Percentiles rank a stretch among this genome's conserved stretches.
Conservation (phyloP, 176 grass and related monocot species). For the Chloris gayana region DNA sequence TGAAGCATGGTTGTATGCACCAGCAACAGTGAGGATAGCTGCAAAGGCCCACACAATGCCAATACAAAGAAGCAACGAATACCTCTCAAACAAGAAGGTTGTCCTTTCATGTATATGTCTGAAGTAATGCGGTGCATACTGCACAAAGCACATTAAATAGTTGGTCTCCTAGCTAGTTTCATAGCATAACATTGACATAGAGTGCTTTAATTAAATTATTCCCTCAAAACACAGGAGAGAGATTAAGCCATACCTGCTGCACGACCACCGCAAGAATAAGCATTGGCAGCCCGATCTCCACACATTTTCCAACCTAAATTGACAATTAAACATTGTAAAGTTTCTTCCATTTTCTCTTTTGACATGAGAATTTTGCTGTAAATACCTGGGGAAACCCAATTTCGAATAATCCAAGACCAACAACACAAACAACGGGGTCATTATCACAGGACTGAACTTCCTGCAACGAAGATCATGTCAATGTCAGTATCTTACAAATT, state of each 20-base stretch:
- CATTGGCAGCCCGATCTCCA: slow-evolving; percentile 96
- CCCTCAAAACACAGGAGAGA: slow-evolving; percentile 15
- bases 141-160: slow-evolving; percentile 43
- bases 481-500: slow-evolving; percentile 25
- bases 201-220: slow-evolving; percentile 10
- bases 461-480: slow-evolving; percentile 50
- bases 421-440: slow-evolving; percentile 88
- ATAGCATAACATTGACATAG: slow-evolving; percentile 25
- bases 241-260: slow-evolving; percentile 67
- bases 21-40: slow-evolving; percentile 91
- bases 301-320: slow-evolving; percentile 95
- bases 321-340: slow-evolving; percentile 33
- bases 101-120: slow-evolving; percentile 43
- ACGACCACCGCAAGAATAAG: slow-evolving; percentile 75
- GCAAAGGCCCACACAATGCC: slow-evolving; percentile 91
- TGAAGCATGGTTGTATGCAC: slow-evolving; percentile 85
- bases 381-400: slow-evolving; percentile 93
- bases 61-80: slow-evolving; percentile 78
- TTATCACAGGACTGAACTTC: slow-evolving; percentile 83
- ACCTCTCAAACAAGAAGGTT: slow-evolving; percentile 78
- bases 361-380: slow-evolving; percentile 7
- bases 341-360: not conserved
- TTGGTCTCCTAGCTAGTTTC: slow-evolving; percentile 20
- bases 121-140: slow-evolving; percentile 72
- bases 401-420: slow-evolving; percentile 90